Evolutionary conservation across 2,329 filamentous ascomycete species (phyloP).

Genomic region (Neopestalotiopsis sp.): DNA sequence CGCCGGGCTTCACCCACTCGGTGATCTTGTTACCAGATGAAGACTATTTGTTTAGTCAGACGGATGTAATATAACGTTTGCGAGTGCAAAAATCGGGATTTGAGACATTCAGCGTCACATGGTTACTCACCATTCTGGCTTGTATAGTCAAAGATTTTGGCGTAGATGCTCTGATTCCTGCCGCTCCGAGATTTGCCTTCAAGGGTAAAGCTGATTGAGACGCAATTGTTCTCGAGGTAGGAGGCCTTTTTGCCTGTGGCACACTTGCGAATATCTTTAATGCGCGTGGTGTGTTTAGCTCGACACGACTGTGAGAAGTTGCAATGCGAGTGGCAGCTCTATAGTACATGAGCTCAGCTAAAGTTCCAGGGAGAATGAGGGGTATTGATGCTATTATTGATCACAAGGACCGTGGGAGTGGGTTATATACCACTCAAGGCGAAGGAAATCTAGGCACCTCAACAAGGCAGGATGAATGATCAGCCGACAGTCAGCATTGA

Average conservation of each 20-base stretch:
- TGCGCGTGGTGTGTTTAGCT: not conserved
- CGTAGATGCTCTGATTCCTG: not conserved
- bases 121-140: conserved; percentile 31
- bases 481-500: not conserved
- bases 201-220: conserved; percentile 9
- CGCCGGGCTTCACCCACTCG: conserved; percentile 79
- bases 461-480: not conserved
- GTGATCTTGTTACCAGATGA: conserved; percentile 63
- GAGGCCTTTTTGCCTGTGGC: not conserved
- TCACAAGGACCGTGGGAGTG: not conserved
- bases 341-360: conserved; percentile 24
- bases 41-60: not conserved
- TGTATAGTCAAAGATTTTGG: conserved; percentile 9
- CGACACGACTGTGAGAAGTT: not conserved
- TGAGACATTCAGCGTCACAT: not conserved
- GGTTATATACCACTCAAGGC: not conserved
- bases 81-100: not conserved
- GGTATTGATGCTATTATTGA: conserved; percentile 13
- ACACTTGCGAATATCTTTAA: not conserved
- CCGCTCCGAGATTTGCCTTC: conserved; percentile 17
- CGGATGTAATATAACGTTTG: not conserved
- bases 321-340: conserved; percentile 21
- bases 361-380: conserved; percentile 4
- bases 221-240: not conserved
- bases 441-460: not conserved